phyloP scores from a whole-genome alignment of 306 rosid genomes.

The Lupinus albus region DNA sequence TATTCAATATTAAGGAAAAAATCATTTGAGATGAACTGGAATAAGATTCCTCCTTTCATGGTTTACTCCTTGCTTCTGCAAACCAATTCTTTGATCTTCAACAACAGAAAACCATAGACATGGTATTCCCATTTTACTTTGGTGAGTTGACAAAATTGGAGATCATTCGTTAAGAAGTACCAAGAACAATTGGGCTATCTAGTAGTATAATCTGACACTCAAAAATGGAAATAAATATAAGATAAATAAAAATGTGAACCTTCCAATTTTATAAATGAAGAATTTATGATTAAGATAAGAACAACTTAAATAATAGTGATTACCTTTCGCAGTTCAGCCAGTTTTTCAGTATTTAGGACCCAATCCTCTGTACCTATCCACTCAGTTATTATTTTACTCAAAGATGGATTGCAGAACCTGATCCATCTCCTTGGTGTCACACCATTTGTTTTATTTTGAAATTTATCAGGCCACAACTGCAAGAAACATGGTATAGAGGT shows the following conservation, averaged over 20 bases:
- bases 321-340: constrained; percentile 81
- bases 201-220: constrained; percentile 13
- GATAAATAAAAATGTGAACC: background rate
- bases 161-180: constrained; percentile 16
- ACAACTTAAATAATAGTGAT: constrained; percentile 25
- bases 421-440: constrained; percentile 99
- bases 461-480: constrained; percentile 96
- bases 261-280: constrained; percentile 26
- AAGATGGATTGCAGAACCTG: constrained; percentile 83
- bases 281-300: constrained; percentile 32
- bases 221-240: constrained; percentile 5
- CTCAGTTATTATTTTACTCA: constrained; percentile 72
- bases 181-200: constrained; percentile 18
- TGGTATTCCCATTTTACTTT: background rate
- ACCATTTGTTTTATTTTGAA: constrained; percentile 98
- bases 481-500: constrained; percentile 43
- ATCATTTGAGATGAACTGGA: background rate
- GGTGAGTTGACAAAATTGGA: constrained; percentile 13
- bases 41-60: background rate
- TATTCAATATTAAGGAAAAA: background rate
- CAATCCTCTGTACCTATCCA: constrained; percentile 91
- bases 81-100: background rate
- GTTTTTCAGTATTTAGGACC: constrained; percentile 81
- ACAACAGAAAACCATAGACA: background rate
- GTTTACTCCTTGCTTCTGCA: constrained; percentile 4